Conservation (phyloP, 2,329 filamentous ascomycete species). For the Mycogone perniciosa region DNA sequence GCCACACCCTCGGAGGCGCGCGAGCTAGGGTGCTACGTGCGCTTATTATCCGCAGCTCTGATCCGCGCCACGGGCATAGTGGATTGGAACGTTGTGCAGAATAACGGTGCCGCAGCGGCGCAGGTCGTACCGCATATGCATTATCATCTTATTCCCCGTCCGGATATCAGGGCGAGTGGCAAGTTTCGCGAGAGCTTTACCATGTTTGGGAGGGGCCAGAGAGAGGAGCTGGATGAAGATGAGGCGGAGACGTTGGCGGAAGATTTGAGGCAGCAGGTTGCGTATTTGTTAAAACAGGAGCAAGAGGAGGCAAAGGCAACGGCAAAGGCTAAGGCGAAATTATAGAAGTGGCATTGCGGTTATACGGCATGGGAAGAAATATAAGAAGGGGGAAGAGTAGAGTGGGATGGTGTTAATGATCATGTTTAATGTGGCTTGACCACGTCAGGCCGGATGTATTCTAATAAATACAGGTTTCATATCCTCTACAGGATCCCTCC, state of each 20-base stretch:
- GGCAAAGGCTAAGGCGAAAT: conserved; percentile 33
- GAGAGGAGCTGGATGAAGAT: conserved; percentile 71
- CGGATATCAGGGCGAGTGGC: conserved; percentile 54
- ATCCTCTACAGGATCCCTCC: conserved; percentile 4
- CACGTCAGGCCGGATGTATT: neutral
- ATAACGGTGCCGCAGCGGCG: conserved; percentile 82
- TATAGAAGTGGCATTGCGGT: conserved; percentile 22
- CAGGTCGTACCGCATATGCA: conserved; percentile 93
- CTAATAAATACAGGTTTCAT: neutral
- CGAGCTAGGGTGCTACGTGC: conserved; percentile 62
- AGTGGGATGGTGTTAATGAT: neutral
- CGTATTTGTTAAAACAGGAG: conserved; percentile 40
- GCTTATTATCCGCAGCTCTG: conserved; percentile 66
- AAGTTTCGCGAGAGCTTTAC: conserved; percentile 61
- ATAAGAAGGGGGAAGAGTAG: neutral
- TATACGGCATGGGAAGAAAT: neutral
- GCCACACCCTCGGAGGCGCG: conserved; percentile 56
- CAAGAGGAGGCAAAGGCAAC: conserved; percentile 17
- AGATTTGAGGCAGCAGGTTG: conserved; percentile 45
- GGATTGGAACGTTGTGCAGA: conserved; percentile 97
- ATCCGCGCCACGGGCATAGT: conserved; percentile 60
- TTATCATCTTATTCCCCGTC: conserved; percentile 88
- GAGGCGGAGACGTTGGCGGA: conserved; percentile 58
- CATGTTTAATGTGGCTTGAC: neutral
- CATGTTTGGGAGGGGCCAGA: conserved; percentile 71